Evolutionary conservation across 148 eudicot genomes (phyloP).

Genomic region (Chenopodium album): DNA sequence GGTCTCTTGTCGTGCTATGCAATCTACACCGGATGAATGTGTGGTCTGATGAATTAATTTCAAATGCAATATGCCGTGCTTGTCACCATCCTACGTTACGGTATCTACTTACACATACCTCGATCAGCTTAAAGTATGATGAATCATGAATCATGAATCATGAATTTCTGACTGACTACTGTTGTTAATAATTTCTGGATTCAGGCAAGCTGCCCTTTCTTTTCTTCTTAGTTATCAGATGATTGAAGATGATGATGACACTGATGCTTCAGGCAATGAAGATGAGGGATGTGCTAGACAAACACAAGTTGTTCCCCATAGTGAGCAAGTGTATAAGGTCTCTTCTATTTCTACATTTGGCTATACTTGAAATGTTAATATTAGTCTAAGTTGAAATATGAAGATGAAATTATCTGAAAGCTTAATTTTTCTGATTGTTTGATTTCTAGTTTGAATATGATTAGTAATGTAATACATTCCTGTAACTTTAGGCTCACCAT

Average conservation of each 20-base stretch:
- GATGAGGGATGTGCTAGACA: slow-evolving; percentile 58
- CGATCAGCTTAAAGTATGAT: not conserved
- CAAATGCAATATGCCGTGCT: slow-evolving; percentile 79
- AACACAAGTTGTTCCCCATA: slow-evolving; percentile 59
- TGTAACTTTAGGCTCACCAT: slow-evolving; percentile 59
- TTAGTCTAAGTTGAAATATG: too few species aligned
- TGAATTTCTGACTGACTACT: not conserved
- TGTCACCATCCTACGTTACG: slow-evolving; percentile 81
- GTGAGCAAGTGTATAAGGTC: slow-evolving; percentile 84
- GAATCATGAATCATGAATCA: too few species aligned
- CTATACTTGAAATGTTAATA: too few species aligned
- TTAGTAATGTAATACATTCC: not conserved
- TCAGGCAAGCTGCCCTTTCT: slow-evolving; percentile 74
- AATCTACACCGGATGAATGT: slow-evolving; percentile 91
- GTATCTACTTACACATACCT: slow-evolving; percentile 24
- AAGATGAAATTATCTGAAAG: too few species aligned
- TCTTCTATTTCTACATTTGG: too few species aligned
- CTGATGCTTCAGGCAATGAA: slow-evolving; percentile 83
- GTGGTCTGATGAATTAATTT: slow-evolving; percentile 92
- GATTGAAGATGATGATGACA: slow-evolving; percentile 69
- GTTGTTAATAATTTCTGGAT: slow-evolving; percentile 49
- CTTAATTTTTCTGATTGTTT: too few species aligned
- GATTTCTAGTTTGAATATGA: not conserved
- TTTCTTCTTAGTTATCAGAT: slow-evolving; percentile 95
- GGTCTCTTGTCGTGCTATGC: slow-evolving; percentile 69